phyloP scores from a whole-genome alignment of 805 yeast species.

The Saccharomyces cerevisiae region DNA sequence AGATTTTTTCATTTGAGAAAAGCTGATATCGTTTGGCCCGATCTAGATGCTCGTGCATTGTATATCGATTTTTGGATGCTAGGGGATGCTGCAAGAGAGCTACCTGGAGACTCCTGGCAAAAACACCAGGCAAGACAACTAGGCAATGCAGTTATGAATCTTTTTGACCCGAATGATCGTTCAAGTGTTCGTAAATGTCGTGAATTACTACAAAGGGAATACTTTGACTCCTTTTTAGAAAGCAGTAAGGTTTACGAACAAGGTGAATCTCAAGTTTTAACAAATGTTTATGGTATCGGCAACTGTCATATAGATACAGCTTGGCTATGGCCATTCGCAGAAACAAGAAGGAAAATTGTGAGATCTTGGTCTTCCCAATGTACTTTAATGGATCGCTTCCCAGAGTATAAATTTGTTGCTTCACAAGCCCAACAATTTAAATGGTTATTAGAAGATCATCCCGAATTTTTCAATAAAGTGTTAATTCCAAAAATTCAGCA shows the following conservation, averaged over 20 bases:
- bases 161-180: conserved; percentile 66
- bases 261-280: conserved; percentile 27
- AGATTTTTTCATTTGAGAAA: conserved; percentile 55
- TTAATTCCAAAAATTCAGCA: conserved; percentile 53
- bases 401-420: conserved; percentile 90
- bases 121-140: conserved; percentile 73
- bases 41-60: conserved; percentile 69
- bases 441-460: conserved; percentile 85
- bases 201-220: conserved; percentile 46
- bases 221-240: conserved; percentile 60
- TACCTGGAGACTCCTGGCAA: conserved; percentile 68
- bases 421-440: conserved; percentile 94
- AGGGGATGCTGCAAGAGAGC: conserved; percentile 85
- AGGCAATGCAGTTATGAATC: conserved; percentile 76
- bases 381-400: conserved; percentile 73
- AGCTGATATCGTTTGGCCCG: conserved; percentile 78
- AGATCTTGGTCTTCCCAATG: conserved; percentile 94
- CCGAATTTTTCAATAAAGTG: conserved; percentile 59
- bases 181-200: conserved; percentile 55
- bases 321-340: conserved; percentile 99
- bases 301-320: conserved; percentile 97
- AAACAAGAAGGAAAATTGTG: conserved; percentile 84
- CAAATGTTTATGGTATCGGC: conserved; percentile 78
- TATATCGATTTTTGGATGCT: conserved; percentile 79
- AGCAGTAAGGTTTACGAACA: conserved; percentile 54